Evolutionary conservation across 2,329 filamentous ascomycete genomes (phyloP), one percentile per base, ranked within the genome.

Genomic region (Alternaria atra): DNA sequence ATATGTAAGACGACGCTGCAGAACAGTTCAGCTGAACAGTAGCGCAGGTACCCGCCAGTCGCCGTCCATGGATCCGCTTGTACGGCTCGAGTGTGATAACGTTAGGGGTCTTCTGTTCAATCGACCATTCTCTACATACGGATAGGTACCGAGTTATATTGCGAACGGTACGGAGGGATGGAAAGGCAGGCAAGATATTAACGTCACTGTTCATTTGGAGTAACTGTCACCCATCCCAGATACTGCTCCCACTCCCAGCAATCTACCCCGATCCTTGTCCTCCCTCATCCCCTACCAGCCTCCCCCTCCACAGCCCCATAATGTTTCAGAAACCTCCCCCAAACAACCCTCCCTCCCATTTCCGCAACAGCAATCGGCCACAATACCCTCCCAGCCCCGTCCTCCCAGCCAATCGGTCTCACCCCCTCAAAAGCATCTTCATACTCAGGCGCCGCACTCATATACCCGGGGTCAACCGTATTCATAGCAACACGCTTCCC

Each of bases 301-400:
- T 68, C 57, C 10, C 58, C 52, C 20, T 63, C 53, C 9, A 66
- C 57, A 42, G 47, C 61, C 6, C 65, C 59, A 52, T 64, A 61
- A 34, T 69, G 65, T 39, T 66, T 67, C 58, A 66, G 53, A 32
- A 63, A 56, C 15, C 63, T 51, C 4, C 61, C 55, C 43, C 59
- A 61, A 20, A 66, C n/a, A 23, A 50, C 52, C 13, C 40, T 13
- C 8, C 39, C 44, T 12, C 61, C 61, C 6, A 56, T 9, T 30
- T 61, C 55, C 5, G 47, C 58, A n/a, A 65, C 40, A 42, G 66
- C 57, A 53, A 68, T 42, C 37, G 64, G 57, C 61, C 58, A 67
- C 23, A 67, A 30, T 1, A 67, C 54, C 17, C 61, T 39, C 39
- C 51, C 63, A 15, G 60, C 58, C 13, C 64, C 64, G 46, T 65